Conservation (phyloP, 2,329 filamentous ascomycete genomes). For the Blastomyces gilchristii region DNA sequence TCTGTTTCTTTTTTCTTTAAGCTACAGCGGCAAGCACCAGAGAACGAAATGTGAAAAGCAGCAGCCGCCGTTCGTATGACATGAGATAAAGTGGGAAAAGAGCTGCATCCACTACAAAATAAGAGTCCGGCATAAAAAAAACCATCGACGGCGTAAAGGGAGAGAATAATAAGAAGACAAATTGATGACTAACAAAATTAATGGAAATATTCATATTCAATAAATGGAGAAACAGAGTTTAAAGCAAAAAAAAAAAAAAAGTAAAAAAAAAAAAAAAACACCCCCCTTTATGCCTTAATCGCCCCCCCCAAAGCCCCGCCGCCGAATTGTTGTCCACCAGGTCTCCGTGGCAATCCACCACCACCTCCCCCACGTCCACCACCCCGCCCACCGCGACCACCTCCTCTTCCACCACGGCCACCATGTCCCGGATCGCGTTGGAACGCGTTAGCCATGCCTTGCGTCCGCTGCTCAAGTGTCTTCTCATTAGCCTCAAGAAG, state of each 20-base stretch:
- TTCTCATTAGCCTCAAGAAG: conserved; percentile 97
- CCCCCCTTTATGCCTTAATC: conserved; percentile 39
- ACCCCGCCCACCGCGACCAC: conserved; percentile 44
- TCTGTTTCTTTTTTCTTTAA: not conserved
- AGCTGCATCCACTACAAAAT: not conserved
- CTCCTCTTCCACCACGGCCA: conserved; percentile 53
- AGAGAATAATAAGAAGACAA: conserved; percentile 8
- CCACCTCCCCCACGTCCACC: conserved; percentile 31
- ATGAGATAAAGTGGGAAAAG: not conserved
- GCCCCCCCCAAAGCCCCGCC: conserved; percentile 43
- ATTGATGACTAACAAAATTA: conserved; percentile 8
- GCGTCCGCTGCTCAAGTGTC: conserved; percentile 90
- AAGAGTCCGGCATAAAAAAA: conserved; percentile 1
- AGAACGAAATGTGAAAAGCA: not conserved
- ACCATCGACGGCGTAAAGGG: not conserved
- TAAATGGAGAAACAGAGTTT: conserved; percentile 13
- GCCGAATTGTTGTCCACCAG: conserved; percentile 41
- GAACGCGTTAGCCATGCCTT: conserved; percentile 90
- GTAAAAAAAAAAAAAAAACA: conserved; percentile 10
- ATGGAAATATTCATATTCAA: conserved; percentile 13
- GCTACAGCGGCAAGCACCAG: not conserved
- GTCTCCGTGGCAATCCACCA: conserved; percentile 35
- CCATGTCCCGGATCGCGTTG: conserved; percentile 79
- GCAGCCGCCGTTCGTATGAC: not conserved
- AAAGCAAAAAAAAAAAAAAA: conserved; percentile 11